These are phyloP conservation scores for Melanopsichium pennsylvanicum DNA, from an alignment of 1,284 basidiomycete genomes.

Conservation along the genomic window DNA sequence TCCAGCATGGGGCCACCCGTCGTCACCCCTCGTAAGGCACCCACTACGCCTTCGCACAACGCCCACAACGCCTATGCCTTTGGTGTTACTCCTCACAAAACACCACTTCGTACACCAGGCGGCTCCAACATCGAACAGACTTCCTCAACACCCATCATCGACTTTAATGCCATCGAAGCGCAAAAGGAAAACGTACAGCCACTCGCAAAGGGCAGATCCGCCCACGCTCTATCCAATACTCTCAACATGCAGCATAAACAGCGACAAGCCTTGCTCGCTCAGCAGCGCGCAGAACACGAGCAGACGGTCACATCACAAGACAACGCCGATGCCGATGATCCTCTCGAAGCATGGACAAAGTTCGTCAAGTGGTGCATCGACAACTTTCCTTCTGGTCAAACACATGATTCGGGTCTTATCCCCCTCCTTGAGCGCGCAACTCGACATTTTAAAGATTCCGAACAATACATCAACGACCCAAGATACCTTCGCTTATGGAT, in stretches of 20 bases:
- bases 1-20: conserved; percentile 41
- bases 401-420: conserved; percentile 71
- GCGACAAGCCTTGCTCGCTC: conserved; percentile 48
- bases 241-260: conserved; percentile 59
- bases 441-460: conserved; percentile 79
- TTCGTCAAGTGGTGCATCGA: conserved; percentile 76
- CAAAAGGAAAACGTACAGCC: conserved; percentile 74
- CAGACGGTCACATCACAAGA: conserved; percentile 31
- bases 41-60: conserved; percentile 26
- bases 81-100: conserved; percentile 50
- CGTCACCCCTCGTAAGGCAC: conserved; percentile 44
- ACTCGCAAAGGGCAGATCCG: conserved; percentile 70
- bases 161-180: conserved; percentile 67
- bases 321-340: conserved; percentile 54
- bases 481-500: conserved; percentile 90
- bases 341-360: conserved; percentile 61
- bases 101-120: conserved; percentile 58
- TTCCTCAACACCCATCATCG: conserved; percentile 63
- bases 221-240: conserved; percentile 69
- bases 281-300: conserved; percentile 55
- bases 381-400: conserved; percentile 73
- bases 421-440: conserved; percentile 80
- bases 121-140: conserved; percentile 57
- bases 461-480: conserved; percentile 81
- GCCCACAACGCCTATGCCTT: conserved; percentile 8